Percentiles rank a stretch among this genome's conserved stretches.
phyloP scores from a whole-genome alignment of 768 basidiomycete genomes.

The Mycena epipterygia region DNA sequence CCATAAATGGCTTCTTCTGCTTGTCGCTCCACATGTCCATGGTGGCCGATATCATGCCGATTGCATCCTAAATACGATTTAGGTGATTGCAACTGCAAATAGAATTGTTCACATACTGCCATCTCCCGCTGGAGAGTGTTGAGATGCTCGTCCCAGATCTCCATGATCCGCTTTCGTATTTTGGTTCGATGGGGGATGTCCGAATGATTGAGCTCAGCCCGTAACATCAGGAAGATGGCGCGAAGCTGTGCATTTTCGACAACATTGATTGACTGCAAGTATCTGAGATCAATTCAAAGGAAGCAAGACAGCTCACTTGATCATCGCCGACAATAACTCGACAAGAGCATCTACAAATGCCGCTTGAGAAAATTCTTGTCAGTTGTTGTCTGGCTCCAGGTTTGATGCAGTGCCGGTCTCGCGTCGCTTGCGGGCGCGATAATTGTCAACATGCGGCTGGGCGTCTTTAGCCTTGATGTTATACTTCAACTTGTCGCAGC shows the following conservation, averaged over 20 bases:
- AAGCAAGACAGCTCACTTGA: slow-evolving; percentile 7
- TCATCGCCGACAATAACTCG: slow-evolving; percentile 16
- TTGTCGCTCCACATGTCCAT: slow-evolving; percentile 54
- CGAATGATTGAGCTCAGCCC: slow-evolving; percentile 44
- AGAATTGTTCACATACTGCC: slow-evolving; percentile 34
- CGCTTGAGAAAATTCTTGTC: slow-evolving; percentile 35
- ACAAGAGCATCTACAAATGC: slow-evolving; percentile 13
- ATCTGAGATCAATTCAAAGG: background rate
- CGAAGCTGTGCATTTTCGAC: slow-evolving; percentile 35
- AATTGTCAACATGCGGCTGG: background rate
- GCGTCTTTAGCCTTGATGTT: slow-evolving; percentile 33
- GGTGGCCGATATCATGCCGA: slow-evolving; percentile 53
- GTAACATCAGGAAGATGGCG: slow-evolving; percentile 39
- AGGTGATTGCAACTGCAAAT: slow-evolving; percentile 36
- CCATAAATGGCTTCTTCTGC: slow-evolving; percentile 54
- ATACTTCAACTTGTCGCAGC: slow-evolving; percentile 38
- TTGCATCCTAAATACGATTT: slow-evolving; percentile 37
- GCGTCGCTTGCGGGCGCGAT: slow-evolving; percentile 11
- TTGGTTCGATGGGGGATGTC: slow-evolving; percentile 47
- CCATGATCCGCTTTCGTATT: slow-evolving; percentile 38
- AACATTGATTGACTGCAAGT: slow-evolving; percentile 14
- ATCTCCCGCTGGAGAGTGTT: slow-evolving; percentile 38
- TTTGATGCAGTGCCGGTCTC: background rate
- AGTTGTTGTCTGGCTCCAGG: background rate
- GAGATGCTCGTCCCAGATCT: slow-evolving; percentile 42